Conservation (phyloP, 2,329 filamentous ascomycete genomes). For the Arachnomyces sp. region DNA sequence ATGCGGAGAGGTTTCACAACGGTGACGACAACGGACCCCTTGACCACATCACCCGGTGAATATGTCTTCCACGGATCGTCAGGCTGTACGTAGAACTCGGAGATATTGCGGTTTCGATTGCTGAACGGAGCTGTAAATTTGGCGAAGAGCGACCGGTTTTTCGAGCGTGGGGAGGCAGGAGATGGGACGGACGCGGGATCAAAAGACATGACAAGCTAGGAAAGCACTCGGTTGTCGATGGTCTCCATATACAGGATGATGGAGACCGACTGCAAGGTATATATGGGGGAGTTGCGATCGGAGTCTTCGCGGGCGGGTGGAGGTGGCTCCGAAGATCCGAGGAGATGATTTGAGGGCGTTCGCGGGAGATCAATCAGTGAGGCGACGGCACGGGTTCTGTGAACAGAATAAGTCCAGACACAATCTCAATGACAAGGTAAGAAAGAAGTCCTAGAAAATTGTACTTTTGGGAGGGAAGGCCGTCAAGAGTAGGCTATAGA, state of each 20-base stretch:
- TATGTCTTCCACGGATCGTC: conserved; percentile 57
- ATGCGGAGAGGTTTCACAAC: conserved; percentile 53
- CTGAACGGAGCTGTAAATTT: conserved; percentile 50
- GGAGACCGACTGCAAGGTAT: not conserved
- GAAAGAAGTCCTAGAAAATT: no score
- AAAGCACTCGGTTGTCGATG: conserved; percentile 13
- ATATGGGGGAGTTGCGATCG: not conserved
- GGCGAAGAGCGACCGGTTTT: conserved; percentile 41
- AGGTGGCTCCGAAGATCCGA: not conserved
- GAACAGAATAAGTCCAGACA: no score
- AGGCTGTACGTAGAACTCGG: conserved; percentile 54
- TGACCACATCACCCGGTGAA: conserved; percentile 53
- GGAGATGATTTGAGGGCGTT: not conserved
- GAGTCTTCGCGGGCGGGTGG: not conserved
- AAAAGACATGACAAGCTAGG: conserved; percentile 34
- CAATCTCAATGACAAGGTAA: no score
- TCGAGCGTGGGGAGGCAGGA: conserved; percentile 29
- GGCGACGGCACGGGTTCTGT: no score
- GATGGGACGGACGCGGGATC: conserved; percentile 25
- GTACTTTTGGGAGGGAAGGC: no score
- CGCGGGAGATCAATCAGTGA: not conserved
- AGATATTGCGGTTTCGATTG: conserved; percentile 46
- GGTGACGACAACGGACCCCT: conserved; percentile 51
- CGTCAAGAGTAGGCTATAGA: no score
- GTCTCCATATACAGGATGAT: conserved; percentile 24